Percentiles rank a stretch among this genome's conserved stretches.
Conservation (phyloP, 169 alveolate genomes). For the Cryptosporidium ryanae region DNA sequence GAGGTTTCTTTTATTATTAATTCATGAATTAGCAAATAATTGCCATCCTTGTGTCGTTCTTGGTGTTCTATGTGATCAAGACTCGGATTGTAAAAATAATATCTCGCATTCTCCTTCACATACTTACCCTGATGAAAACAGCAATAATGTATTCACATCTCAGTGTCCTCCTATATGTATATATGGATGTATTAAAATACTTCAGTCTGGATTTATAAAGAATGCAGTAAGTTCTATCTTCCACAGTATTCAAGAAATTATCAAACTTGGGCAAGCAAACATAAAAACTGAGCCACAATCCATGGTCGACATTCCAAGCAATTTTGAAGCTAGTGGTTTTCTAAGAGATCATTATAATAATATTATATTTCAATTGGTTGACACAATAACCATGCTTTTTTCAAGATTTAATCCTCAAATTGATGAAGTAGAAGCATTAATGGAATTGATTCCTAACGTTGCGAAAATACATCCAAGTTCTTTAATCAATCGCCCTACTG, state of each 20-base stretch:
- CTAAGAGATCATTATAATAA: slow-evolving; percentile 55
- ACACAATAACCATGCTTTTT: slow-evolving; percentile 46
- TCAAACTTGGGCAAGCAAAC: slow-evolving; percentile 50
- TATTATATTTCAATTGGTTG: slow-evolving; percentile 37
- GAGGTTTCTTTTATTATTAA: slow-evolving; percentile 23
- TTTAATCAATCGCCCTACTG: slow-evolving; percentile 62
- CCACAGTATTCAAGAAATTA: slow-evolving; percentile 59
- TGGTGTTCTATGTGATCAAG: slow-evolving; percentile 63
- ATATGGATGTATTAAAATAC: slow-evolving; percentile 56
- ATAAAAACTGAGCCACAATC: slow-evolving; percentile 66
- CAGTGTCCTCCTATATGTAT: slow-evolving; percentile 67
- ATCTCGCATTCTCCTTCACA: slow-evolving; percentile 25
- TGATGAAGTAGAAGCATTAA: slow-evolving; percentile 64
- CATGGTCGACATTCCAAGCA: slow-evolving; percentile 45
- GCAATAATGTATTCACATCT: slow-evolving; percentile 30
- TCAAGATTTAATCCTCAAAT: slow-evolving; percentile 37
- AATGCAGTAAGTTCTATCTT: slow-evolving; percentile 59
- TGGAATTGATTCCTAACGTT: slow-evolving; percentile 67
- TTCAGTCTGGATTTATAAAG: slow-evolving; percentile 29
- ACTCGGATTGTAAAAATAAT: slow-evolving; percentile 4
- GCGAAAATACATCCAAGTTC: slow-evolving; percentile 72
- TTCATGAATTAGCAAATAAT: slow-evolving; percentile 67
- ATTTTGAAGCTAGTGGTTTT: slow-evolving; percentile 20
- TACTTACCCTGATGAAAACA: not conserved
- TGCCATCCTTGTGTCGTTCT: slow-evolving; percentile 44